Evolutionary conservation across 176 grass and related monocot species (phyloP), one percentile per base, ranked within the genome.

Genomic region (Saccharum spontaneum): DNA sequence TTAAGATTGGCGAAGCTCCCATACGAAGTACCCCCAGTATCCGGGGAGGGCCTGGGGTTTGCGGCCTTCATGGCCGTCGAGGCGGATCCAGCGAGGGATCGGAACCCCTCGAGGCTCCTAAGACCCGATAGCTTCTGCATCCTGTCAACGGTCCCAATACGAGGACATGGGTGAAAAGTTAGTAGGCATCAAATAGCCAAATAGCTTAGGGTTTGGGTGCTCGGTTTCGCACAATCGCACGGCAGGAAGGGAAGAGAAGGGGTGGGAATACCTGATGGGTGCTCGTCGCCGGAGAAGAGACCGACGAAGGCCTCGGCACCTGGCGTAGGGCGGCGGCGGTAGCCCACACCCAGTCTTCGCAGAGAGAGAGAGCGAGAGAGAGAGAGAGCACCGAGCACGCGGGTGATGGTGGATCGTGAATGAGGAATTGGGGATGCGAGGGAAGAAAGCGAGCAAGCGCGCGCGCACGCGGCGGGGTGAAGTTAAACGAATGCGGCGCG

Each of bases 61-160:
- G 60, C 6, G 46, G 75, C 69, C 75, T 87, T 79, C 66, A 38
- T 68, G 48, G 77, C 59, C 82, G 62, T 88, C 63, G 89, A 87
- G 40, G 75, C 80, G 2, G 92, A 84, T 43, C 88, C 90, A 38
- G n/a, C 70, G 45, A 91, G 75, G 26, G 95, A 94, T 80, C 92
- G 84, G 77, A 93, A 82, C 63, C 90, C 89, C 71, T 81, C 95
- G 40, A 94, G 80, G 38, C 63, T 69, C 33, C 33, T 34, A 34
- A 82, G 60, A 37, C 86, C 81, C 20, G 86, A 69, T 30, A 97
- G 81, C 84, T 94, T 90, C 75, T 98, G 91, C 95, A 94, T 98
- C 79, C 75, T 82, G 40, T 7, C 67, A 22, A 50, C 18, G 69
- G 49, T 75, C 14, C 14, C 8, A 17, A 36, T 15, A 3, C 24